Evolutionary conservation across 1,139 yeast genomes (phyloP), one percentile per base, ranked within the genome.

Genomic region (Geotrichum aggregatum): DNA sequence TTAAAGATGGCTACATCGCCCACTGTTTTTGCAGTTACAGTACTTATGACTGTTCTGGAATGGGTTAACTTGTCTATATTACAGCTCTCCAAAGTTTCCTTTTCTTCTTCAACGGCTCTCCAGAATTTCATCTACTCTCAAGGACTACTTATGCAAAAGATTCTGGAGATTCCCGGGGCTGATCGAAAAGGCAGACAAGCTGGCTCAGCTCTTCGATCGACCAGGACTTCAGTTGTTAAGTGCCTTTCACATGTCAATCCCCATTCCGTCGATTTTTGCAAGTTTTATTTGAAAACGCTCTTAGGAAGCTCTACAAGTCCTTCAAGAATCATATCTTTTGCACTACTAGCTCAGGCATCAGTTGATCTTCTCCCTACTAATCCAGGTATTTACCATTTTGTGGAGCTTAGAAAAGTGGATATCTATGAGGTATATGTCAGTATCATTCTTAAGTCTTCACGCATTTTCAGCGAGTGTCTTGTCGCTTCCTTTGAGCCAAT

Each of bases 21-120:
- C 8, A 5, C 28, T 8, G 5, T 24, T 24, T 8, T 1, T 52
- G 84, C 91, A 1, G 64, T 75, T 3, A 70, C 80, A 3, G 86
- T 80, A 63, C 69, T 79, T 54, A 69, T 81, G 62, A 75, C 83
- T 2, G 69, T 84, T 16, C 70, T 84, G 45, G 72, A 74, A 34
- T 84, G 91, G 89, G 66, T 73, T 44, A 76, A 75, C 55, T 59
- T 63, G 18, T 63, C 73, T 21, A 24, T 43, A 18, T 52, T 44
- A 34, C 36, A 24, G 28, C 28, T 24, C 7, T 24, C 28, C 28
- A 33, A 6, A 11, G 14, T 14, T 5, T 33, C 18, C 18, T 6
- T 5, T 13, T 33, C 45, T 22, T 21, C 45, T 22, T 21, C 51
- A 26, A 49, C 49, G n/a, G 42, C 49, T 22, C 19, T 53, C 22